These are phyloP conservation scores for Diplocarpon rosae DNA, from an alignment of 2,329 filamentous ascomycete species.

Conservation along the genomic window DNA sequence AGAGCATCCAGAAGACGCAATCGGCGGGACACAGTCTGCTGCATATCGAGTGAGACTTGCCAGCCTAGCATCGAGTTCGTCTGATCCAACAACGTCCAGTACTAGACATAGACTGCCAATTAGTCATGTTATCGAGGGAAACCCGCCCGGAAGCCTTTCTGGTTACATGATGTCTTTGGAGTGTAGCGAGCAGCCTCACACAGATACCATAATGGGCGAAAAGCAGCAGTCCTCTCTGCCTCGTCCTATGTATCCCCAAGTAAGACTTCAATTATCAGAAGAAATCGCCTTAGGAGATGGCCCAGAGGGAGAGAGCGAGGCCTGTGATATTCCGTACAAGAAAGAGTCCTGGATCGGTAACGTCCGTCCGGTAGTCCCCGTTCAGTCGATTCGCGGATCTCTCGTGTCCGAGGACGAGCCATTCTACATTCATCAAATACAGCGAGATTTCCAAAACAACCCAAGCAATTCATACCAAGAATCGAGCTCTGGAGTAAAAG, in stretches of 20 bases:
- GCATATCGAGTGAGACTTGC: not conserved
- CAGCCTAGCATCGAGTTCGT: not conserved
- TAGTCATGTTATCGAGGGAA: no score
- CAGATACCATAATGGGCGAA: no score
- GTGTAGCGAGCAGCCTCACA: no score
- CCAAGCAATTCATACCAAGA: no score
- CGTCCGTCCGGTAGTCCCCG: not conserved
- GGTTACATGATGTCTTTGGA: no score
- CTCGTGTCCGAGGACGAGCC: not conserved
- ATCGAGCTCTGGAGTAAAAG: no score
- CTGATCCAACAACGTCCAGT: not conserved
- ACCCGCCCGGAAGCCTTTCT: no score
- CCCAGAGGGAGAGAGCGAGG: not conserved
- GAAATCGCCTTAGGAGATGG: not conserved
- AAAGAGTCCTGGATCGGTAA: not conserved
- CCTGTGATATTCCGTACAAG: not conserved
- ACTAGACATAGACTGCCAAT: no score
- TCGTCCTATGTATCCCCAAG: no score
- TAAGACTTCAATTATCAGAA: no score
- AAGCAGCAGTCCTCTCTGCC: no score
- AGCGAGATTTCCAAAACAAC: not conserved
- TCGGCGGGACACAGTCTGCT: not conserved
- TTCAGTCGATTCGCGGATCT: not conserved
- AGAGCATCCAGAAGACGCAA: not conserved
- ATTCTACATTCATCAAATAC: not conserved